Conservation (phyloP, 192 early-diverging fungal genomes). For the Backusella liffmaniae region DNA sequence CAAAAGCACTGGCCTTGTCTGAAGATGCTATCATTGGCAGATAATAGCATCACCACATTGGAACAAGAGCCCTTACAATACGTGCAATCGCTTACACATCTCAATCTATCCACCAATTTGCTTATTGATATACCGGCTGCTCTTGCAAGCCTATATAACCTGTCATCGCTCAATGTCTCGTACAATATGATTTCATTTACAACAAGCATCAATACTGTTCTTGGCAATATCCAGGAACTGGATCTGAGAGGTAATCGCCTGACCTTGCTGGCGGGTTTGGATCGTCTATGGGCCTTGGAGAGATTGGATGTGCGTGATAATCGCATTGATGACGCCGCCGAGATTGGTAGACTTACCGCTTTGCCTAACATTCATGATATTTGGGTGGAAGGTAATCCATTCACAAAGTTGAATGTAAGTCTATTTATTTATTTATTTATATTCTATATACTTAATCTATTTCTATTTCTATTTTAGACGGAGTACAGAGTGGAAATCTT, state of each 20-base stretch:
- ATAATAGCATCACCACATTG: slow-evolving; percentile 50
- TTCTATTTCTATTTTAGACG: slow-evolving; percentile 29
- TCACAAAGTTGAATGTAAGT: slow-evolving; percentile 43
- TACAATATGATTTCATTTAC: slow-evolving; percentile 57
- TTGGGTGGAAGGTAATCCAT: slow-evolving; percentile 57
- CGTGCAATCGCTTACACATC: slow-evolving; percentile 38
- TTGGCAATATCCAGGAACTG: slow-evolving; percentile 52
- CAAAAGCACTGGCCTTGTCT: slow-evolving; percentile 31
- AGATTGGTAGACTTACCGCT: slow-evolving; percentile 47
- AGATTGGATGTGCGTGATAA: slow-evolving; percentile 56
- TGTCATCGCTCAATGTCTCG: slow-evolving; percentile 49
- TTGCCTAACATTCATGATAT: slow-evolving; percentile 50
- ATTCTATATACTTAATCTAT: not conserved
- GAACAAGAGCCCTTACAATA: slow-evolving; percentile 39
- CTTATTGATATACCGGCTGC: slow-evolving; percentile 43
- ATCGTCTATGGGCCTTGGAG: slow-evolving; percentile 55
- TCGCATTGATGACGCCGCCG: slow-evolving; percentile 47
- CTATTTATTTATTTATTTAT: not conserved
- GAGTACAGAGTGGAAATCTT: slow-evolving; percentile 53
- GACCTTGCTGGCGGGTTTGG: slow-evolving; percentile 49
- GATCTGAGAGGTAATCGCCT: slow-evolving; percentile 52
- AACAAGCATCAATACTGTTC: slow-evolving; percentile 44
- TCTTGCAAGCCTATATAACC: slow-evolving; percentile 45
- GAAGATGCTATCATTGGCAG: slow-evolving; percentile 43
- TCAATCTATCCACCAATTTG: slow-evolving; percentile 55